These are phyloP conservation scores for Rehmannia glutinosa DNA, from an alignment of 257 asterid genomes.

Conservation along the genomic window DNA sequence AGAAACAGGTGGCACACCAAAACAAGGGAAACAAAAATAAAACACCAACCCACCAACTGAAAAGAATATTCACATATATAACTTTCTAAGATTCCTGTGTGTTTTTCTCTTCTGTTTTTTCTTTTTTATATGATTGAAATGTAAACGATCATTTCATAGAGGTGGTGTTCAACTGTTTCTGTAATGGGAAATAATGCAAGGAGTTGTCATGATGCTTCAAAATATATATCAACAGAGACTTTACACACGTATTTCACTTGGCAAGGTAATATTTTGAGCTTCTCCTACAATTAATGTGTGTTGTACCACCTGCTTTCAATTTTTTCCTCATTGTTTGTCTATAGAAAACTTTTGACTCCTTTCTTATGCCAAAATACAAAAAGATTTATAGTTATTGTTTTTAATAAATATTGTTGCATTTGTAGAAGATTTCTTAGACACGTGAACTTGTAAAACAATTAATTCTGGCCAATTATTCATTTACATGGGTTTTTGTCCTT, in stretches of 20 bases:
- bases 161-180: slow-evolving; percentile 77
- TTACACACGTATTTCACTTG: slow-evolving; percentile 94
- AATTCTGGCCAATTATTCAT: slow-evolving; percentile 2
- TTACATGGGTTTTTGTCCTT: background rate
- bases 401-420: background rate
- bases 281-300: slow-evolving; percentile 11
- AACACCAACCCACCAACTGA: too few relatives aligned
- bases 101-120: background rate
- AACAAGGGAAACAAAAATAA: too few relatives aligned
- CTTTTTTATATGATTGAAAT: slow-evolving; percentile 11
- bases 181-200: slow-evolving; percentile 97
- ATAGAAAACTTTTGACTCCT: background rate
- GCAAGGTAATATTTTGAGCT: slow-evolving; percentile 56
- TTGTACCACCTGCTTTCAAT: background rate
- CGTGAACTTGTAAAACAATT: background rate
- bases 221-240: slow-evolving; percentile 90
- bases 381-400: background rate
- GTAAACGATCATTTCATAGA: slow-evolving; percentile 43
- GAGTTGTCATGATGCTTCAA: slow-evolving; percentile 91
- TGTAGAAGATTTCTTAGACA: background rate
- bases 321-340: too few relatives aligned
- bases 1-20: slow-evolving; percentile 89
- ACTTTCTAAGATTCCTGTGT: background rate
- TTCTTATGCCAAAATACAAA: background rate
- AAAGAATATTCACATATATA: slow-evolving; percentile 1